Conservation (phyloP, 352 stramenopile genomes). For the Globisporangium sylvaticum region DNA sequence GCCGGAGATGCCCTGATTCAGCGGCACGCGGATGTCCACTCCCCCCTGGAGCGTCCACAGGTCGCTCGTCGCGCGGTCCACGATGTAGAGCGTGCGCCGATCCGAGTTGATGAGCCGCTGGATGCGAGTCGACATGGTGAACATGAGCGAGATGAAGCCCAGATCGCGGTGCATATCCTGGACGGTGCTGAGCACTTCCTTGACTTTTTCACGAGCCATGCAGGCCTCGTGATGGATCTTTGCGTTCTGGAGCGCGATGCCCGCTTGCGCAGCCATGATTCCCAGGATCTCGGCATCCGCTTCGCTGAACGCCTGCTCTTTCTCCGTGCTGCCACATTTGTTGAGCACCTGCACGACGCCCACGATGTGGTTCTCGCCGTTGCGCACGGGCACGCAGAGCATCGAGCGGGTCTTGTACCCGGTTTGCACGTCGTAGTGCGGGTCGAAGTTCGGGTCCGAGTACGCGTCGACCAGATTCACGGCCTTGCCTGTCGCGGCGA, state of each 20-base stretch:
- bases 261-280: constrained; percentile 83
- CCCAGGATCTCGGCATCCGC: constrained; percentile 86
- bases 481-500: constrained; percentile 69
- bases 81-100: constrained; percentile 90
- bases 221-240: constrained; percentile 60
- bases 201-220: constrained; percentile 55
- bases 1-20: constrained; percentile 84
- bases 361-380: constrained; percentile 73
- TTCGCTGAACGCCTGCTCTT: constrained; percentile 65
- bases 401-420: constrained; percentile 91
- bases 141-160: constrained; percentile 89
- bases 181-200: constrained; percentile 86
- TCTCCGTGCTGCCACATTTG: constrained; percentile 59
- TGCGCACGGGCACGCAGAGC: constrained; percentile 88
- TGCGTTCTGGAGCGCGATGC: constrained; percentile 85
- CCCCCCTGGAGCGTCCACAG: constrained; percentile 89
- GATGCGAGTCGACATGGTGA: constrained; percentile 88
- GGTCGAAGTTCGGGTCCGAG: constrained; percentile 91
- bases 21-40: constrained; percentile 84
- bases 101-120: constrained; percentile 88
- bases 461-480: constrained; percentile 93
- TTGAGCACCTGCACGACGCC: constrained; percentile 91
- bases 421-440: constrained; percentile 88
- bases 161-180: constrained; percentile 88
- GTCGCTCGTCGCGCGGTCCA: constrained; percentile 87